These are phyloP conservation scores for Rhododendron kiyosumense DNA, from an alignment of 148 eudicot genomes.

Conservation along the genomic window DNA sequence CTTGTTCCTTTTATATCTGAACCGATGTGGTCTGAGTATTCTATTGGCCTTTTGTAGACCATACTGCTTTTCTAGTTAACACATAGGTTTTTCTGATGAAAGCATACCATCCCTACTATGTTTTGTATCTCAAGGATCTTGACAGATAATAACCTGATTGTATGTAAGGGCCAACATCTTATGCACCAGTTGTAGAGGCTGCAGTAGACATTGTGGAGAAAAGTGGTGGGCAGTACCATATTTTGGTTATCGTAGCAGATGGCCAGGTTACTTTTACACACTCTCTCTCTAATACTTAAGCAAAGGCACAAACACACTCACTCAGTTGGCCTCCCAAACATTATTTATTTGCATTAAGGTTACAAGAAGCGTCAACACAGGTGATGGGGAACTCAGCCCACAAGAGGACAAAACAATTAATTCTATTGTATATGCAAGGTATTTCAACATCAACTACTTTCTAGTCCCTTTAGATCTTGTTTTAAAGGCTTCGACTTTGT, in stretches of 20 bases:
- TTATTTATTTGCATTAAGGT: constrained; percentile 22
- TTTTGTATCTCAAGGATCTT: neutral
- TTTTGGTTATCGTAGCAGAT: constrained; percentile 41
- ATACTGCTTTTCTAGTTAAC: constrained; percentile 6
- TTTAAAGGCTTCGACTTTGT: neutral
- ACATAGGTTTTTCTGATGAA: neutral
- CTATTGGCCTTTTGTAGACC: neutral
- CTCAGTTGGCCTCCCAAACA: neutral
- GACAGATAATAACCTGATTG: neutral
- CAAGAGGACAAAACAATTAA: constrained; percentile 35
- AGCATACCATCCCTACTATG: neutral
- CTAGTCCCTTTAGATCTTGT: neutral
- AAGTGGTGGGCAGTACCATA: constrained; percentile 46
- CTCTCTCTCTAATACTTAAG: neutral
- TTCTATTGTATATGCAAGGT: constrained; percentile 40
- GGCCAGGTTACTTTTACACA: constrained; percentile 31
- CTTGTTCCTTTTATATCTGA: constrained; percentile 1
- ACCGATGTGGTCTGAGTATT: neutral
- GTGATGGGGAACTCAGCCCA: constrained; percentile 27
- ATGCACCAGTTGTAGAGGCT: constrained; percentile 36
- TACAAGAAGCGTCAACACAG: constrained; percentile 32
- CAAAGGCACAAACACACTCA: neutral
- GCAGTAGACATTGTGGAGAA: constrained; percentile 39
- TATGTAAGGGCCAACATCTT: constrained; percentile 41
- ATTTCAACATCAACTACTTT: neutral